Base-by-base conservation (phyloP, 768 basidiomycete genomes). In the Galerina sulciceps region DNA sequence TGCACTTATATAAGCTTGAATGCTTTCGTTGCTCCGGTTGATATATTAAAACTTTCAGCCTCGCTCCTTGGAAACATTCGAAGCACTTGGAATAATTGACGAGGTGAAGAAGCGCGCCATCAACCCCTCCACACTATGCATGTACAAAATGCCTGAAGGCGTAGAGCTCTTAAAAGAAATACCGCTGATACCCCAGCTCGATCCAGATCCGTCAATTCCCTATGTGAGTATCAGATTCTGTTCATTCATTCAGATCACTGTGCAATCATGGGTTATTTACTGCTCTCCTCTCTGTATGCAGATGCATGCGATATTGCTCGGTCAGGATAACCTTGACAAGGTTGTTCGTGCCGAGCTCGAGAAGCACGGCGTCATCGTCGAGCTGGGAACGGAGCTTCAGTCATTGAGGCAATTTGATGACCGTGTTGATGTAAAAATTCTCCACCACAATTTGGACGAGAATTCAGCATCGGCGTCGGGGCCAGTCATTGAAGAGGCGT, bases 321-420 rank as follows among this genome's bases (percentile, higher is more conserved):
- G 76, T 9, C 76, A 75, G 61, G 69, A 73, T 34, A 61, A 55
- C 23, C 61, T 73, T 18, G 80, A 82, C 53, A 65, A 57, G 8
- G 67, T 78, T 22, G 62, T 80, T 14, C 76, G 72, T n/a, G 62
- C 59, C 4, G 66, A 67, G 26, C 62, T 81, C 20, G 69, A 62
- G 4, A 66, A 73, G 54, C 64, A 69, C 13, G 69, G 70, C 0
- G 71, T 70, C 42, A 35, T 31, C 11, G 76, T 81, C 17, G 81
- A 85, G 54, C 56, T 77, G n/a, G 76, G 75, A 10, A 77, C 77
- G 0, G 79, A 80, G 57, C 74, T 85, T 6, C 44, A 66, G 22
- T 74, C 76, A 0, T 76, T 85, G 34, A 68, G 74, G 53, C 77
- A 83, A 55, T 59, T 65, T 5, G 68, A 70, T 0, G 72, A 76